Conservation (phyloP, 78 protist species). For the Dictyostelium firmibasis region DNA sequence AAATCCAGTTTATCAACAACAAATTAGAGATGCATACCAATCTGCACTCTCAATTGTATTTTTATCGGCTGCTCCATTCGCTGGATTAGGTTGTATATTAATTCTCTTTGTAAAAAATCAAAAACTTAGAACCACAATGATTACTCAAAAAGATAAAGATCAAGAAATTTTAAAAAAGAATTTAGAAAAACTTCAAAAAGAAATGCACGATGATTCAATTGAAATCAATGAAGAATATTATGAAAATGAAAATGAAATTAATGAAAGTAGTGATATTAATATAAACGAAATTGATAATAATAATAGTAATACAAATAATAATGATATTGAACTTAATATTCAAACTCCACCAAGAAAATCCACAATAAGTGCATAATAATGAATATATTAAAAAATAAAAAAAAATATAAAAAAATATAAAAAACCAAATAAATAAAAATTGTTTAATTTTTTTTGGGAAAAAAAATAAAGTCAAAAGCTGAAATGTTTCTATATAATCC, state of each 20-base stretch:
- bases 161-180: not conserved
- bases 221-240: not conserved
- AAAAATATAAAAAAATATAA: not conserved
- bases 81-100: constrained; percentile 35
- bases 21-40: constrained; percentile 21
- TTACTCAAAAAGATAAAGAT: constrained; percentile 1
- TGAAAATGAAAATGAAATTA: not conserved
- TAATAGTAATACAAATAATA: not conserved
- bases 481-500: too few species aligned
- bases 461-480: not conserved
- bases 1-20: not conserved
- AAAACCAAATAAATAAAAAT: not conserved
- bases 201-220: not conserved
- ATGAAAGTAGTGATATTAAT: not conserved
- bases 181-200: not conserved
- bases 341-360: not conserved
- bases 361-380: not conserved
- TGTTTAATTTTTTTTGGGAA: not conserved
- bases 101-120: constrained; percentile 14
- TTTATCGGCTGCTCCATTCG: constrained; percentile 48
- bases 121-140: constrained; percentile 43
- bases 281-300: not conserved
- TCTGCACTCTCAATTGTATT: constrained; percentile 37
- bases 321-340: not conserved
- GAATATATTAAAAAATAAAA: not conserved